Base-by-base conservation (phyloP, 1,284 basidiomycete genomes). In the Cryptococcus depauperatus region DNA sequence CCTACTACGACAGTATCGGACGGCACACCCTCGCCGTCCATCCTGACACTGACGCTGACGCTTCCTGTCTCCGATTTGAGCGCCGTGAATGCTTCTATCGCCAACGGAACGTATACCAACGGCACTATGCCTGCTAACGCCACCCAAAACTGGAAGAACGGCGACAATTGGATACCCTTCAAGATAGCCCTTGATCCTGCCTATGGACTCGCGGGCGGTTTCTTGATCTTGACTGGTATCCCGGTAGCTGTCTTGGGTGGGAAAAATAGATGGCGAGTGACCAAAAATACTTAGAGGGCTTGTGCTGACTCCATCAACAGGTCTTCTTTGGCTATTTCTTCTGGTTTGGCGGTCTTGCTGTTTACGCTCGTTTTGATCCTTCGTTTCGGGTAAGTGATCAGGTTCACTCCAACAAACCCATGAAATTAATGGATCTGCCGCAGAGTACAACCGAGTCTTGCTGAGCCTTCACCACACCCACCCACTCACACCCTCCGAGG, bases 271-370 rank as follows among this genome's bases (percentile, higher is more conserved):
- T 90, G 89, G 88, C 83, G 52, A 39, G 74, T 62, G 9, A 29
- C 26, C 16, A 30, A 8, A 38, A 19, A 37, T 28, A 25, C 25
- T 29, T 28, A 46, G 10, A n/a, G 19, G 26, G n/a, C 19, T 10
- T 42, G 23, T 30, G 16, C 21, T 18, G 45, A 25, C 28, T 16
- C 33, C 8, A 37, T 30, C n/a, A n/a, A 37, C 34, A 87, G 85
- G 84, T 84, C 87, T n/a, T 89, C 88, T 7, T 83, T 91, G 73
- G 92, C 92, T 66, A 76, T 93, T 59, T 83, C 85, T 54, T 86
- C 90, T 37, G 90, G 88, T 68, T 96, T 93, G 71, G 80, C 85
- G 37, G 75, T 90, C 41, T 79, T 88, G 11, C 78, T 95, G 50
- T 81, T 86, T 61, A 87, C 86, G 63, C 76, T 89, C 58, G 82